These are phyloP conservation scores for Phytophthora megakarya DNA, from an alignment of 352 stramenopile species.

Conservation along the genomic window DNA sequence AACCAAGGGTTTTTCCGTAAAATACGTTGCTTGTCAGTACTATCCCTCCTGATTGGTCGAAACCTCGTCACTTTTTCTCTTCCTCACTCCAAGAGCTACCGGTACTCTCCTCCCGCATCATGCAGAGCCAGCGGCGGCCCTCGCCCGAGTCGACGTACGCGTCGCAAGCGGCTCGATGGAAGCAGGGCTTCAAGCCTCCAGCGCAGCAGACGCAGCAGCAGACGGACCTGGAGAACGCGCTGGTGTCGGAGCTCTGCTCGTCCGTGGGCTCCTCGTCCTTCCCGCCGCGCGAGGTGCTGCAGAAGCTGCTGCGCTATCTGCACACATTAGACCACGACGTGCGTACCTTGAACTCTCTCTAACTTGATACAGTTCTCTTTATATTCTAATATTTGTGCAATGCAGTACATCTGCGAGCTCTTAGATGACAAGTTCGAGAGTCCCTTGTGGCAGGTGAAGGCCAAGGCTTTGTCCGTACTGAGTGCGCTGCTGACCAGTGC, in stretches of 20 bases:
- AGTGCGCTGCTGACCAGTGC: conserved; percentile 64
- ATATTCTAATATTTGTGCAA: not conserved
- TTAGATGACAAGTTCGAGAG: conserved; percentile 88
- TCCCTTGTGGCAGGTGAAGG: conserved; percentile 81
- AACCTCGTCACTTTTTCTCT: conserved; percentile 2
- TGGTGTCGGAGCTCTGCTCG: conserved; percentile 81
- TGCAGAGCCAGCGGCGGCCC: conserved; percentile 38
- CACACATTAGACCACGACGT: conserved; percentile 76
- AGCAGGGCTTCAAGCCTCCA: conserved; percentile 64
- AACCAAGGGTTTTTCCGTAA: too few species aligned
- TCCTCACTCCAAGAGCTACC: conserved; percentile 17
- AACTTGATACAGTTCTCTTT: conserved; percentile 9
- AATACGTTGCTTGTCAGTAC: too few species aligned
- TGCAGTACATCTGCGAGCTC: conserved; percentile 81
- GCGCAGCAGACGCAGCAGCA: conserved; percentile 30
- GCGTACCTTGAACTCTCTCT: conserved; percentile 17
- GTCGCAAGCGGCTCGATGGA: conserved; percentile 77
- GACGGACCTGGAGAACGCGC: conserved; percentile 66
- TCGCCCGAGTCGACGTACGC: conserved; percentile 65
- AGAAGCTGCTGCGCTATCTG: conserved; percentile 78
- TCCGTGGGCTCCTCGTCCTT: conserved; percentile 81
- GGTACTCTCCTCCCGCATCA: conserved; percentile 5
- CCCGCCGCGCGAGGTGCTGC: conserved; percentile 73
- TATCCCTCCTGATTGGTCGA: not conserved
- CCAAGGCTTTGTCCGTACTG: conserved; percentile 79